These are phyloP conservation scores for Sphaerostilbella broomeana DNA, from an alignment of 2,329 filamentous ascomycete species.

Conservation along the genomic window DNA sequence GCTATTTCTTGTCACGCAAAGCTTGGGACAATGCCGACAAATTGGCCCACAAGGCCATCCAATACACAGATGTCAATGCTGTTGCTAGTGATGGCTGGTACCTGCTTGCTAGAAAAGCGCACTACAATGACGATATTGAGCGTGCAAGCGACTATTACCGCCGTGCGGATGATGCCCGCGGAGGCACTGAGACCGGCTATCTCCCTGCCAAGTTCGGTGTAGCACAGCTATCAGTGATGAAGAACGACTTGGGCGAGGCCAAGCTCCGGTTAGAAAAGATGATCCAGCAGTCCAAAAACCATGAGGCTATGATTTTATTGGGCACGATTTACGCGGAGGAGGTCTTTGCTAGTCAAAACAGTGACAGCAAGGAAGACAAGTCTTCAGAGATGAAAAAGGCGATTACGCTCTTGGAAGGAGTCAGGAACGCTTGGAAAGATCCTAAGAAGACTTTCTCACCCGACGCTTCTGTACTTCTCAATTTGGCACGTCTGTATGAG, in stretches of 20 bases:
- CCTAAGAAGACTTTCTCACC: constrained; percentile 74
- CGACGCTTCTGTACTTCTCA: constrained; percentile 83
- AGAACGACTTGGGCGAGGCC: constrained; percentile 80
- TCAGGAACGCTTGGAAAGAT: constrained; percentile 86
- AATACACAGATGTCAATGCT: constrained; percentile 91
- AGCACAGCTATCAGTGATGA: constrained; percentile 80
- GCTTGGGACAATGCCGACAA: constrained; percentile 75
- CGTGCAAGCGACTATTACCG: constrained; percentile 82
- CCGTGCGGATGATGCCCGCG: constrained; percentile 83
- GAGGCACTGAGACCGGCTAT: constrained; percentile 84
- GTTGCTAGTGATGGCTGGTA: constrained; percentile 99
- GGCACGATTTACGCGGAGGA: constrained; percentile 93
- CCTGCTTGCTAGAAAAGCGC: constrained; percentile 82
- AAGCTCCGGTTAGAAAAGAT: constrained; percentile 94
- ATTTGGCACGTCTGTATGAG: constrained; percentile 88
- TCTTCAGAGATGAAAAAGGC: constrained; percentile 80
- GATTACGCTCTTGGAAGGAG: constrained; percentile 73
- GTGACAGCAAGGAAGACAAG: constrained; percentile 77
- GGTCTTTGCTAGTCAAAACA: constrained; percentile 71
- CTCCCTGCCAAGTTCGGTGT: constrained; percentile 91
- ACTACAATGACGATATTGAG: constrained; percentile 68
- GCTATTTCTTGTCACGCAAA: constrained; percentile 82
- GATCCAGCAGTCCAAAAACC: constrained; percentile 71
- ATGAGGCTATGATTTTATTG: constrained; percentile 87
- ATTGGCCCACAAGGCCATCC: constrained; percentile 86